Conservation (phyloP, 495 filamentous ascomycete species). For the Hyaloscypha bicolor region DNA sequence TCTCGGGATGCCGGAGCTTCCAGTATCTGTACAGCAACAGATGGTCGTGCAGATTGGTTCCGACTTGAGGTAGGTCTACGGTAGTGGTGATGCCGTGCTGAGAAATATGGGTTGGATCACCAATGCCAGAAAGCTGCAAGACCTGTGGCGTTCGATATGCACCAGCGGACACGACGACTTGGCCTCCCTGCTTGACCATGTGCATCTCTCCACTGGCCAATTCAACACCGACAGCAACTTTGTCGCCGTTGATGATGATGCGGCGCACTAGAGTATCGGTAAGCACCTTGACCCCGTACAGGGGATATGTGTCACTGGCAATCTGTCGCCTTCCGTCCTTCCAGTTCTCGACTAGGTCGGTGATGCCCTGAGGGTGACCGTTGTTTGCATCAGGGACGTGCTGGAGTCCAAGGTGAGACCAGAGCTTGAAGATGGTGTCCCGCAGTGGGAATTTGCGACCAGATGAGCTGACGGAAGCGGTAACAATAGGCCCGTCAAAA, state of each 20-base stretch:
- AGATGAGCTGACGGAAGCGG: neutral
- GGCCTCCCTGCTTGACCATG: constrained; percentile 36
- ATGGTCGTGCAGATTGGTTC: constrained; percentile 65
- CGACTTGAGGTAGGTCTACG: constrained; percentile 60
- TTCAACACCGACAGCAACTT: constrained; percentile 16
- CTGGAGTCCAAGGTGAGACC: constrained; percentile 34
- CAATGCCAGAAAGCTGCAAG: constrained; percentile 29
- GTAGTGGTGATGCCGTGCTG: constrained; percentile 54
- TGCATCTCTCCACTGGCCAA: constrained; percentile 35
- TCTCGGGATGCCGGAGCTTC: constrained; percentile 42
- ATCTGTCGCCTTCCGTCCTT: constrained; percentile 40
- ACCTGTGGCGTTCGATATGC: constrained; percentile 21
- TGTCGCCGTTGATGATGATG: constrained; percentile 30
- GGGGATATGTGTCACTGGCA: constrained; percentile 36
- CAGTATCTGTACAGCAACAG: constrained; percentile 38
- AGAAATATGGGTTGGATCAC: constrained; percentile 33
- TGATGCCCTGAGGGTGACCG: constrained; percentile 37
- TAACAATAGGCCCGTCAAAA: constrained; percentile 44
- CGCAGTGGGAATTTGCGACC: constrained; percentile 38
- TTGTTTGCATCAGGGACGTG: constrained; percentile 33
- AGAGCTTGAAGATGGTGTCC: constrained; percentile 29
- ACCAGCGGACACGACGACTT: constrained; percentile 28
- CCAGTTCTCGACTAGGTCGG: constrained; percentile 38
- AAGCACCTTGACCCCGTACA: constrained; percentile 33
- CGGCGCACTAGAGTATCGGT: constrained; percentile 35